A percentile compares a stretch with the other conserved stretches of the same genome.
Conservation (phyloP, 768 basidiomycete genomes). For the Suillus plorans region DNA sequence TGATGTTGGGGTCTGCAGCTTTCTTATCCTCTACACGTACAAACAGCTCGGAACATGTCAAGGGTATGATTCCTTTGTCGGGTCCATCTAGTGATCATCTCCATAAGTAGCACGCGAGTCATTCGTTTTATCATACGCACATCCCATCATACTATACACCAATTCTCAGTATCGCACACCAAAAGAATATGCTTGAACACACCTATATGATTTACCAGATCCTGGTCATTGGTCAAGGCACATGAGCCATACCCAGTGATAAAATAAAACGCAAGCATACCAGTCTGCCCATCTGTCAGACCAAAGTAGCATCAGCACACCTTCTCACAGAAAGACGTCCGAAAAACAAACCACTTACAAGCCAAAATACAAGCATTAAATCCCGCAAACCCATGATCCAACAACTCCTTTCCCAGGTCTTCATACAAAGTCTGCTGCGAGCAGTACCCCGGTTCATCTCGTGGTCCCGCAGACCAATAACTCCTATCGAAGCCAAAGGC, state of each 20-base stretch:
- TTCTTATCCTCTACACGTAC: slow-evolving; percentile 70
- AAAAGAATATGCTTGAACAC: slow-evolving; percentile 24
- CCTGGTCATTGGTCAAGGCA: slow-evolving; percentile 52
- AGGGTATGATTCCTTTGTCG: slow-evolving; percentile 97
- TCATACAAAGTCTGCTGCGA: slow-evolving; percentile 94
- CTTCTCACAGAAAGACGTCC: neutral
- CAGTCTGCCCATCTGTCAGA: slow-evolving; percentile 74
- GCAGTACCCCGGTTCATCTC: slow-evolving; percentile 89
- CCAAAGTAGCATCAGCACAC: slow-evolving; percentile 1
- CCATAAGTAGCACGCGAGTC: slow-evolving; percentile 8
- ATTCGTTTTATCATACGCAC: slow-evolving; percentile 46
- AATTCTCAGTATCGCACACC: neutral
- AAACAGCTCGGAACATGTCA: slow-evolving; percentile 93
- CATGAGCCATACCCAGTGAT: slow-evolving; percentile 6
- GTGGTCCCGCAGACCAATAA: slow-evolving; percentile 92
- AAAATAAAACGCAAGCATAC: slow-evolving; percentile 36
- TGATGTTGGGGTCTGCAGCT: slow-evolving; percentile 62
- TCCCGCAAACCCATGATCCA: slow-evolving; percentile 94
- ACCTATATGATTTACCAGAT: slow-evolving; percentile 93
- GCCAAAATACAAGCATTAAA: slow-evolving; percentile 99
- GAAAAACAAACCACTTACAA: slow-evolving; percentile 61
- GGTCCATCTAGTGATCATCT: slow-evolving; percentile 61
- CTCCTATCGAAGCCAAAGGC: slow-evolving; percentile 95
- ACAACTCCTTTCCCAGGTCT: slow-evolving; percentile 89
- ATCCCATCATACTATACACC: slow-evolving; percentile 85